Percentiles rank a stretch among this genome's conserved stretches.
Conservation (phyloP, 495 filamentous ascomycete species). For the Diplogelasinospora grovesii region DNA sequence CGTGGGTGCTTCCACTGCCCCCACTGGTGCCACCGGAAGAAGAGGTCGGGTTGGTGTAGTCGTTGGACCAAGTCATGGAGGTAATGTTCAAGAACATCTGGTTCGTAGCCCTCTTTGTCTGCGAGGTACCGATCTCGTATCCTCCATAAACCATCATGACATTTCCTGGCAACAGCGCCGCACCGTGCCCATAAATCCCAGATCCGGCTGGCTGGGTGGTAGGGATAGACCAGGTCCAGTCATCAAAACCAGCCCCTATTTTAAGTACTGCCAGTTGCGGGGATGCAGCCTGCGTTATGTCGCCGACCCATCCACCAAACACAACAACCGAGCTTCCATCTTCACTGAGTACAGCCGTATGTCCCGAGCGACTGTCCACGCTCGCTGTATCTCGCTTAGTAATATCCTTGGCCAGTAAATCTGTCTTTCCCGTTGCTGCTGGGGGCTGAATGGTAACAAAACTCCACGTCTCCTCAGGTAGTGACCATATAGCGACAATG, state of each 20-base stretch:
- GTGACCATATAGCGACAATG: conserved; percentile 75
- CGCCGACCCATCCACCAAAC: conserved; percentile 87
- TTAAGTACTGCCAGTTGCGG: conserved; percentile 75
- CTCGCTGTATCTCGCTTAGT: not conserved
- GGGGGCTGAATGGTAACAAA: conserved; percentile 57
- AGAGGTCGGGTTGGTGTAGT: conserved; percentile 55
- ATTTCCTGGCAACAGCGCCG: conserved; percentile 72
- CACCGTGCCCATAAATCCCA: conserved; percentile 82
- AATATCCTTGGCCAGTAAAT: not conserved
- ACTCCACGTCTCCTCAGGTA: conserved; percentile 80
- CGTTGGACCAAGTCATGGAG: conserved; percentile 60
- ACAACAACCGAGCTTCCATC: conserved; percentile 71
- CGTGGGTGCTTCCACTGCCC: no score
- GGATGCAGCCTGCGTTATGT: conserved; percentile 61
- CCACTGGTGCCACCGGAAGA: not conserved
- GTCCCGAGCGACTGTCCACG: conserved; percentile 79
- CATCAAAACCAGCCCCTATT: conserved; percentile 61
- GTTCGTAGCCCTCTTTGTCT: not conserved
- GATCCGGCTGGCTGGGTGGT: conserved; percentile 37
- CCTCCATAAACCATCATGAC: conserved; percentile 89
- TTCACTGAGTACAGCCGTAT: conserved; percentile 69
- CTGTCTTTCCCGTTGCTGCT: conserved; percentile 19
- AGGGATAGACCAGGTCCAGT: conserved; percentile 73
- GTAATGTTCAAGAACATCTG: conserved; percentile 74
- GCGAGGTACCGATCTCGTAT: conserved; percentile 47